phyloP scores from a whole-genome alignment of 169 alveolate species.

The Besnoitia besnoiti region DNA sequence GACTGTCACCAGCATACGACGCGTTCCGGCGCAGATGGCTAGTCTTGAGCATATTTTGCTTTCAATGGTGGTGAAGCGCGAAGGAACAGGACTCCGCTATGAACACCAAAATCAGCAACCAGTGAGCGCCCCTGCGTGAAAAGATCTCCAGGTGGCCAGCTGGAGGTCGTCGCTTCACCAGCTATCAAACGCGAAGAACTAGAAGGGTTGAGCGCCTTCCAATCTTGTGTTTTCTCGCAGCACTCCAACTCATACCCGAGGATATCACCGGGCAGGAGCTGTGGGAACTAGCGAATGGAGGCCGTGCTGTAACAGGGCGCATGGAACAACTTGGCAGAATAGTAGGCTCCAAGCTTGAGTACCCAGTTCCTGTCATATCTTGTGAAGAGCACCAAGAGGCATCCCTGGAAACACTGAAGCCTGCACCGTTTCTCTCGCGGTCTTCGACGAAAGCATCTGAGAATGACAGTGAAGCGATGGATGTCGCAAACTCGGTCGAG shows the following conservation, averaged over 20 bases:
- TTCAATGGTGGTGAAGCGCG: no score
- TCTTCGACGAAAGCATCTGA: background rate
- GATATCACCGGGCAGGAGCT: background rate
- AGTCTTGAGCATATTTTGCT: no score
- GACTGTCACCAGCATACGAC: no score
- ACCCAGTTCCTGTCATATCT: constrained; percentile 4
- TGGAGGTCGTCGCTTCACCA: no score
- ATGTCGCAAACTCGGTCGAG: no score
- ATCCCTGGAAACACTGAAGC: background rate
- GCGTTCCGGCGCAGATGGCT: no score
- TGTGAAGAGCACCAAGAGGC: background rate
- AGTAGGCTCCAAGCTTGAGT: background rate
- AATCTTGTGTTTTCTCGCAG: background rate
- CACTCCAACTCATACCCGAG: background rate
- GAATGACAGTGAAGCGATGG: background rate
- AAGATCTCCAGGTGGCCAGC: no score
- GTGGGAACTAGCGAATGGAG: background rate
- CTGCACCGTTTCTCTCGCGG: background rate
- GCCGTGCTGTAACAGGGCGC: background rate
- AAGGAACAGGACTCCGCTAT: no score
- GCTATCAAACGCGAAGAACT: no score
- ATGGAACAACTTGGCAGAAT: background rate
- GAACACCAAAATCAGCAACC: no score
- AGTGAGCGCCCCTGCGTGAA: no score
- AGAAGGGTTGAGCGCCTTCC: no score